Percentiles rank a stretch among this genome's conserved stretches.
phyloP scores from a whole-genome alignment of 257 asterid genomes.

The Scutellaria barbata region DNA sequence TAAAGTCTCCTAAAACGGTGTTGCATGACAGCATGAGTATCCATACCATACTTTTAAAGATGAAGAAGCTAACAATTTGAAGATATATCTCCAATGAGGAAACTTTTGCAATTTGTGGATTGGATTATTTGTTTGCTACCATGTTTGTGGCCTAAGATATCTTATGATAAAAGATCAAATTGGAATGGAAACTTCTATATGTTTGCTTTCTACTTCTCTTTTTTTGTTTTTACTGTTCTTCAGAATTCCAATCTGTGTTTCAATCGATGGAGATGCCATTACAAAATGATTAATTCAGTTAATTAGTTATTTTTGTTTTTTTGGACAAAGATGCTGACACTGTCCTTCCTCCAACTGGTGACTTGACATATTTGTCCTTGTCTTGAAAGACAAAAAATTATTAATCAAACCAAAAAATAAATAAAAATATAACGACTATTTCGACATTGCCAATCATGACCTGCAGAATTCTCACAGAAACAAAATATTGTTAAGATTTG shows the following conservation, averaged over 20 bases:
- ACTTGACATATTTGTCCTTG: conserved; percentile 26
- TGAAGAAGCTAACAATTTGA: not conserved
- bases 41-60: not conserved
- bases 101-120: conserved; percentile 26
- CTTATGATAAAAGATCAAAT: conserved; percentile 2
- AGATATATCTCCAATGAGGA: not conserved
- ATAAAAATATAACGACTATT: no score
- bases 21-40: conserved; percentile 28
- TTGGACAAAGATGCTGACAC: conserved; percentile 20
- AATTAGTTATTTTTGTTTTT: not conserved
- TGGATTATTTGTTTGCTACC: conserved; percentile 35
- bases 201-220: conserved; percentile 11
- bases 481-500: no score
- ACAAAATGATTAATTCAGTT: not conserved
- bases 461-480: no score
- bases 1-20: conserved; percentile 27
- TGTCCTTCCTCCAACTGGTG: conserved; percentile 2
- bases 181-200: not conserved
- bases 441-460: no score
- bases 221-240: not conserved
- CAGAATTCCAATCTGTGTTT: no score
- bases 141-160: conserved; percentile 26
- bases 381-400: conserved; percentile 1
- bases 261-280: not conserved
- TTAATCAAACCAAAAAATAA: no score